These are phyloP conservation scores for Malus sieversii DNA, from an alignment of 306 rosid genomes.

Conservation along the genomic window DNA sequence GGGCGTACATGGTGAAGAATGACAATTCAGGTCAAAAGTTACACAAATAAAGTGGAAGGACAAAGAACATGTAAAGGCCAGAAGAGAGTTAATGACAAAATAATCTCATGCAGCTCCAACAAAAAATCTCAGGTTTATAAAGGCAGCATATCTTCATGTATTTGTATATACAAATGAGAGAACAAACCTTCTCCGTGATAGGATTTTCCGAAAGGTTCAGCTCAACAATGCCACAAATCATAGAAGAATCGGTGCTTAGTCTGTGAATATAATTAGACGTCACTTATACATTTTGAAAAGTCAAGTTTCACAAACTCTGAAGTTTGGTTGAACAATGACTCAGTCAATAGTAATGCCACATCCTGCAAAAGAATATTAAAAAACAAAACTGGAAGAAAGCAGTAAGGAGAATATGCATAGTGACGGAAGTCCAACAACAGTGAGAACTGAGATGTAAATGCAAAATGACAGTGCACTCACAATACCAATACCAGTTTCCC, in stretches of 20 bases:
- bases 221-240: slow-evolving; percentile 50
- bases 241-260: slow-evolving; percentile 27
- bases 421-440: slow-evolving; percentile 1
- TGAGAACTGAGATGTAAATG: neutral
- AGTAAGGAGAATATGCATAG: slow-evolving; percentile 10
- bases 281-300: slow-evolving; percentile 64
- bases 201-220: slow-evolving; percentile 80
- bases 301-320: slow-evolving; percentile 71
- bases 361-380: slow-evolving; percentile 44
- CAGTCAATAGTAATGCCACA: slow-evolving; percentile 46
- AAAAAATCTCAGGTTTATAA: neutral
- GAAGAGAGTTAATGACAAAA: neutral
- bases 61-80: neutral
- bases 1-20: neutral
- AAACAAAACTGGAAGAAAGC: slow-evolving; percentile 15
- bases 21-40: neutral
- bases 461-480: slow-evolving; percentile 44
- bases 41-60: neutral
- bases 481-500: slow-evolving; percentile 70
- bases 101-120: neutral
- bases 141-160: neutral
- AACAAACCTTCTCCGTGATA: slow-evolving; percentile 60
- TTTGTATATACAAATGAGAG: neutral
- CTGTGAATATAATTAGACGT: slow-evolving; percentile 35
- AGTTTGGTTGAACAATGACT: slow-evolving; percentile 44